Conservation (phyloP, 805 yeast genomes). For the Candida pseudofarinosa region DNA sequence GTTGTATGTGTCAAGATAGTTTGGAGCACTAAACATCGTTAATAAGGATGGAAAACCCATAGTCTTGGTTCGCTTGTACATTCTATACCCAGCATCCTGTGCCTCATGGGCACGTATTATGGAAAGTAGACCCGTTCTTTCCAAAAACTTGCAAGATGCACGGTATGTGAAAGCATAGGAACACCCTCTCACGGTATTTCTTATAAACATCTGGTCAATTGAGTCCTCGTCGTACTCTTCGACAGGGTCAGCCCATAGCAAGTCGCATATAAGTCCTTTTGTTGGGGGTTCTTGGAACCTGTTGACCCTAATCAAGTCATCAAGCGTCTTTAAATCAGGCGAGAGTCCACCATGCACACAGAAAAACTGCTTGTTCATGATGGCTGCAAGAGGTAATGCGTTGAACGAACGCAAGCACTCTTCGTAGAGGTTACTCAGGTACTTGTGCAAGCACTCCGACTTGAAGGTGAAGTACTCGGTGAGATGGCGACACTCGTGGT, state of each 20-base stretch:
- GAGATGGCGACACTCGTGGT: constrained; percentile 91
- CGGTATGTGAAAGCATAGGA: constrained; percentile 83
- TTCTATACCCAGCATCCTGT: constrained; percentile 94
- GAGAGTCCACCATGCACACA: constrained; percentile 97
- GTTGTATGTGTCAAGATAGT: constrained; percentile 85
- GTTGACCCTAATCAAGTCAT: constrained; percentile 65
- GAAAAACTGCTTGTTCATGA: constrained; percentile 89
- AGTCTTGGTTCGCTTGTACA: constrained; percentile 79
- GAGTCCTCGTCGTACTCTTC: constrained; percentile 64
- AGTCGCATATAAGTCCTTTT: constrained; percentile 88
- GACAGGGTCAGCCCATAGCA: constrained; percentile 95
- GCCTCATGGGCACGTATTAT: constrained; percentile 96
- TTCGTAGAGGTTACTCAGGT: constrained; percentile 60
- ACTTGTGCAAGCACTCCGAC: constrained; percentile 84
- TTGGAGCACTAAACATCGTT: constrained; percentile 94
- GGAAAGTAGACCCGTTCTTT: constrained; percentile 72
- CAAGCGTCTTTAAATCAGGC: constrained; percentile 69
- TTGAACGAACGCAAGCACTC: constrained; percentile 76
- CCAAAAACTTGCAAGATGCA: constrained; percentile 77
- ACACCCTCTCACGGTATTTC: constrained; percentile 83
- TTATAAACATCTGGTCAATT: constrained; percentile 47
- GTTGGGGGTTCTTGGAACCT: constrained; percentile 93
- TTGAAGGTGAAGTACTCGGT: constrained; percentile 93
- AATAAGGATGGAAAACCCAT: constrained; percentile 87
- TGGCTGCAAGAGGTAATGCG: constrained; percentile 85